Conservation (phyloP, 2,329 filamentous ascomycete genomes). For the Coniochaeta sp. region DNA sequence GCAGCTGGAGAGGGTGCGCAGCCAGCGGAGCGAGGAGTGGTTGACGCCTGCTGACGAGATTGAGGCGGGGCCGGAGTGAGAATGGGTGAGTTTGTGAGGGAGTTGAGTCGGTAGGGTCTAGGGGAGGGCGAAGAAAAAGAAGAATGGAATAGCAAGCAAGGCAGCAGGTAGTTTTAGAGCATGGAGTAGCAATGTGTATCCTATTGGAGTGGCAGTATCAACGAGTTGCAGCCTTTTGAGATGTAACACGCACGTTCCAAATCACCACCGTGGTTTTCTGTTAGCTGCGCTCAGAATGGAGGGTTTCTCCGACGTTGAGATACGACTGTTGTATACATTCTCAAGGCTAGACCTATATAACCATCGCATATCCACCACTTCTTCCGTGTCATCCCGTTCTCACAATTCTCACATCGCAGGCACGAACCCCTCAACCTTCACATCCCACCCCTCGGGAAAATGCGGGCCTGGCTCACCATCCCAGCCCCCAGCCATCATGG, state of each 20-base stretch:
- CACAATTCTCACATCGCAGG: constrained; percentile 21
- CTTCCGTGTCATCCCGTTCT: too few species aligned
- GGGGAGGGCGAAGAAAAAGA: background rate
- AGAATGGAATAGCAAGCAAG: background rate
- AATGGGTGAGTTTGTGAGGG: background rate
- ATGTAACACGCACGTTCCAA: too few species aligned
- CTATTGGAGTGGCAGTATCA: background rate
- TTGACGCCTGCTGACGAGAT: constrained; percentile 37
- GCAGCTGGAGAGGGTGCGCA: constrained; percentile 67
- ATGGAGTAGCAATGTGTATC: too few species aligned
- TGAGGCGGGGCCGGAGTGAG: constrained; percentile 27
- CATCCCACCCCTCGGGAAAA: constrained; percentile 40
- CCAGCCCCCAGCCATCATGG: constrained; percentile 52
- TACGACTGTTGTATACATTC: too few species aligned
- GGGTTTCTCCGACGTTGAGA: too few species aligned
- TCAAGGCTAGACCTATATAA: too few species aligned
- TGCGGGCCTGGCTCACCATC: constrained; percentile 36
- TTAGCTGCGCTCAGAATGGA: too few species aligned
- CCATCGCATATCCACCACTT: too few species aligned
- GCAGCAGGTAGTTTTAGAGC: background rate
- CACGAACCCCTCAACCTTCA: constrained; percentile 38
- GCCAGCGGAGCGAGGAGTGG: constrained; percentile 35
- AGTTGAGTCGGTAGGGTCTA: too few species aligned
- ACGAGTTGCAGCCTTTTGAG: background rate
- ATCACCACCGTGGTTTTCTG: too few species aligned